Evolutionary conservation across 2,329 filamentous ascomycete genomes (phyloP).

Genomic region (Fusarium sp.): DNA sequence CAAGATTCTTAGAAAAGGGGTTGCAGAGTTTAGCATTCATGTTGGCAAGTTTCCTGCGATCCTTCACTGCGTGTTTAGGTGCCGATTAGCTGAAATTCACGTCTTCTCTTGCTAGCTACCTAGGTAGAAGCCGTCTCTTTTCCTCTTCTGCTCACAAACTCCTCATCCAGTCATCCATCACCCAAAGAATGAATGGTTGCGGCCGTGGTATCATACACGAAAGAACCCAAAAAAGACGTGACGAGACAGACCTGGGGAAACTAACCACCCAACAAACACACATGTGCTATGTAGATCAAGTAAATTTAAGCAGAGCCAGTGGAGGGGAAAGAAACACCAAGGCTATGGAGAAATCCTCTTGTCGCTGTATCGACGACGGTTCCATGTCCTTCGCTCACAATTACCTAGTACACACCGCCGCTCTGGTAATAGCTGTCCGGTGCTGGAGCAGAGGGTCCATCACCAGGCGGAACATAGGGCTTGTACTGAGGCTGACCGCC

Average conservation of each 20-base stretch:
- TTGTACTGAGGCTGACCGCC: constrained; percentile 65
- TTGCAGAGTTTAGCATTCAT: not conserved
- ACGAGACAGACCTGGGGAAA: not conserved
- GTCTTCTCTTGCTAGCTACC: not conserved
- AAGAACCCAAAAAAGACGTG: not conserved
- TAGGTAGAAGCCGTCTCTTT: not conserved
- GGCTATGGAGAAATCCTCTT: not conserved
- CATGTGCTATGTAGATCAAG: constrained; percentile 1
- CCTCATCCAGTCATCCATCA: constrained; percentile 2
- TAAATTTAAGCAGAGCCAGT: not conserved
- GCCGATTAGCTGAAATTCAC: not conserved
- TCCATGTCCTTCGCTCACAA: not conserved
- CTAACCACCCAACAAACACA: not conserved
- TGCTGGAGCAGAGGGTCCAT: constrained; percentile 62
- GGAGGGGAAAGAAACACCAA: not conserved
- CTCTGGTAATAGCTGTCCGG: constrained; percentile 69
- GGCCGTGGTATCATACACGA: constrained; percentile 5
- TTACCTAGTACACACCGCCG: constrained; percentile 48
- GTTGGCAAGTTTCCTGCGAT: not conserved
- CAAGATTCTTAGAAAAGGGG: not conserved
- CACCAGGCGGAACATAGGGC: constrained; percentile 66
- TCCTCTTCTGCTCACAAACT: not conserved
- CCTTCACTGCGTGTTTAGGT: not conserved
- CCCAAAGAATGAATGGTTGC: constrained; percentile 4
- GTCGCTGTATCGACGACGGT: not conserved